Percentiles rank a stretch among this genome's conserved stretches.
These are phyloP conservation scores for Rhytidiadelphus loreus DNA, from an alignment of 225 moss, liverwort and hornwort genomes.

Conservation along the genomic window DNA sequence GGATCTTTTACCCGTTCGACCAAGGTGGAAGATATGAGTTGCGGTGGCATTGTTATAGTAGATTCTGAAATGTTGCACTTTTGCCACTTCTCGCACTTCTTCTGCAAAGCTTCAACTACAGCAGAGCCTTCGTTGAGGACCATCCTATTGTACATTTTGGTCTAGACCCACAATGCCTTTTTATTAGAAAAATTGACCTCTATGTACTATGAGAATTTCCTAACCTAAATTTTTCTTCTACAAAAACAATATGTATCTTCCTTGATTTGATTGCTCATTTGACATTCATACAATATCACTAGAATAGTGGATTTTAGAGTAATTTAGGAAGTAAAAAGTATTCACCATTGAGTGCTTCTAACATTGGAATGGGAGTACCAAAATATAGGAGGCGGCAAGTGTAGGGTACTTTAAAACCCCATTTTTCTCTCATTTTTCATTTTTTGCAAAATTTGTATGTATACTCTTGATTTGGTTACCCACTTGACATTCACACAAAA, in stretches of 20 bases:
- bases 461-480: background rate
- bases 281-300: background rate
- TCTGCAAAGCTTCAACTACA: background rate
- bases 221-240: background rate
- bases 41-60: background rate
- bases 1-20: background rate
- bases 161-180: background rate
- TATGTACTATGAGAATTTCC: background rate
- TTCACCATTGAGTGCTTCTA: background rate
- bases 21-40: background rate
- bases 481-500: background rate
- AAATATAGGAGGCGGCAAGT: background rate
- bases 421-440: background rate
- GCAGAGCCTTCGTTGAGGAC: background rate
- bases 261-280: background rate
- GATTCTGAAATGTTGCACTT: background rate
- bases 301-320: background rate
- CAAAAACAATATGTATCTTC: fast-evolving
- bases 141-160: slow-evolving; percentile 10
- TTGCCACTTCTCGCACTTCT: slow-evolving; percentile 7
- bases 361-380: background rate
- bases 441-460: fast-evolving
- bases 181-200: background rate
- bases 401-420: background rate
- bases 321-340: background rate